Conservation (phyloP, 768 basidiomycete genomes). For the Hygrophorus russula region DNA sequence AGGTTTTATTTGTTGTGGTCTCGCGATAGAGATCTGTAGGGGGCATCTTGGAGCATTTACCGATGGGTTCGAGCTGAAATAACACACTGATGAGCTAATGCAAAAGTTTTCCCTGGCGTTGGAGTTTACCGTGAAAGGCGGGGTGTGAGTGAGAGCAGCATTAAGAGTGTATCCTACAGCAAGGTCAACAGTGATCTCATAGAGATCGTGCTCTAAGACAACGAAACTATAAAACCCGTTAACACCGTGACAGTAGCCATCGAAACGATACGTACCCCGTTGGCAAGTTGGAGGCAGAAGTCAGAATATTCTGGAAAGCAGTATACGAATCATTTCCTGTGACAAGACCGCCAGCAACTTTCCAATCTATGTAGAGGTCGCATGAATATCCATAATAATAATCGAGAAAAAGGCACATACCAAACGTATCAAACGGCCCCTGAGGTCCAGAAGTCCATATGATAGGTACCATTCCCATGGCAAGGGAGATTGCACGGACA, state of each 20-base stretch:
- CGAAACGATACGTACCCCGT: constrained; percentile 38
- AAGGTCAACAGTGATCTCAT: constrained; percentile 76
- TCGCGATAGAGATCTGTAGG: constrained; percentile 71
- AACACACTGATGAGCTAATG: background rate
- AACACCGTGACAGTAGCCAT: background rate
- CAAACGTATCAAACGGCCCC: no score
- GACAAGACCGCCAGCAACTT: constrained; percentile 67
- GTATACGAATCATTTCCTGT: constrained; percentile 53
- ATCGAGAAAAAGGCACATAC: constrained; percentile 10
- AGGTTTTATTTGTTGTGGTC: constrained; percentile 60
- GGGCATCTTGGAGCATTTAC: constrained; percentile 59
- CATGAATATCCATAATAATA: background rate
- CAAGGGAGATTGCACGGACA: constrained; percentile 79
- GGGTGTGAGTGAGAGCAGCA: constrained; percentile 55
- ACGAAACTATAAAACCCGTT: constrained; percentile 47
- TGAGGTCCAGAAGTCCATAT: constrained; percentile 55
- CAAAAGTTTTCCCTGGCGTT: background rate
- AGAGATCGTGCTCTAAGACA: constrained; percentile 84
- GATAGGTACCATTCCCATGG: constrained; percentile 87
- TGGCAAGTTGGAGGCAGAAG: constrained; percentile 46
- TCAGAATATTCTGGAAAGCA: constrained; percentile 66
- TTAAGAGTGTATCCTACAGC: constrained; percentile 82
- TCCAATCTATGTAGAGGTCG: constrained; percentile 51
- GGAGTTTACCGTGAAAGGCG: constrained; percentile 47
- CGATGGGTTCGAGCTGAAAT: constrained; percentile 58